Percentiles rank a stretch among this genome's conserved stretches.
Conservation (phyloP, 129 eudicot genomes). For the Solidago caesia region DNA sequence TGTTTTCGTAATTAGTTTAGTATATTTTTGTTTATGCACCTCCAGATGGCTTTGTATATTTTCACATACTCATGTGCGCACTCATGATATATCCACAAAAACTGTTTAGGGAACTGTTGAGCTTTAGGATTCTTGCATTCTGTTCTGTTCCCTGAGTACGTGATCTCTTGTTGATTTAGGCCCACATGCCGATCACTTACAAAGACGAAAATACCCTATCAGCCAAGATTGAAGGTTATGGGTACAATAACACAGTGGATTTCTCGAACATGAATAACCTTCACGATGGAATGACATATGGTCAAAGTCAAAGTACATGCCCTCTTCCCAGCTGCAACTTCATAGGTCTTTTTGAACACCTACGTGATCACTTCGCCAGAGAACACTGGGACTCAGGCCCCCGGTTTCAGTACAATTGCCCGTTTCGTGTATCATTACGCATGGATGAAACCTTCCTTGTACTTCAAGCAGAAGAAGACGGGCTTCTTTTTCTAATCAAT, state of each 20-base stretch:
- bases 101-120: too few species aligned
- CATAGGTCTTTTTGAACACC: slow-evolving; percentile 41
- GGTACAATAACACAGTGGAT: slow-evolving; percentile 40
- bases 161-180: slow-evolving; percentile 23
- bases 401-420: slow-evolving; percentile 60
- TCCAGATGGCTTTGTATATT: neutral
- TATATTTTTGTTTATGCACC: neutral
- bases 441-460: slow-evolving; percentile 63
- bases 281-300: slow-evolving; percentile 36
- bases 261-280: slow-evolving; percentile 39
- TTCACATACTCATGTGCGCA: neutral
- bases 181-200: slow-evolving; percentile 14
- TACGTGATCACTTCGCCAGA: slow-evolving; percentile 61
- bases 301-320: slow-evolving; percentile 53
- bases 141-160: neutral
- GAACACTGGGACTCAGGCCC: slow-evolving; percentile 71
- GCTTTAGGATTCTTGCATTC: too few species aligned
- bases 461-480: slow-evolving; percentile 80
- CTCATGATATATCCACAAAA: too few species aligned
- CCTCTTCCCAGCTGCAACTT: slow-evolving; percentile 59
- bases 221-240: slow-evolving; percentile 46
- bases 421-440: slow-evolving; percentile 48
- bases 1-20: neutral
- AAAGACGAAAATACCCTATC: slow-evolving; percentile 29
- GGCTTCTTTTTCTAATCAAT: slow-evolving; percentile 56